Conservation (phyloP, 192 early-diverging fungal species). For the Lunasporangiospora selenospora region DNA sequence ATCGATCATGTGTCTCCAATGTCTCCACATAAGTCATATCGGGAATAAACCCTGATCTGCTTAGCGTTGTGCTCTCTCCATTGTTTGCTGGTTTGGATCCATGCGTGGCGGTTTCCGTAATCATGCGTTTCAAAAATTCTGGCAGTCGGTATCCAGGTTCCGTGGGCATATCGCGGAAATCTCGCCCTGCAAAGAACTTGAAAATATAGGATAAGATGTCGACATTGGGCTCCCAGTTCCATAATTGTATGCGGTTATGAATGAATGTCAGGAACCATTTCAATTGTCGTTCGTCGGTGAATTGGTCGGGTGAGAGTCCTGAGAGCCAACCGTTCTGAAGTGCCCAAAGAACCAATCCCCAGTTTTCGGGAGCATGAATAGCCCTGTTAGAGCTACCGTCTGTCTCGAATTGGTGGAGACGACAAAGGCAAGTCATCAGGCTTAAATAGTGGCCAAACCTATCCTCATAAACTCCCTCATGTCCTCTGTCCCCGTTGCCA, state of each 20-base stretch:
- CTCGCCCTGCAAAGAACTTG: slow-evolving; percentile 2
- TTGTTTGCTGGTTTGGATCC: no score
- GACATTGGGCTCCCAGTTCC: slow-evolving; percentile 17
- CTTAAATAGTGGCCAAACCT: slow-evolving; percentile 3
- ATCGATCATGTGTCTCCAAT: slow-evolving; percentile 15
- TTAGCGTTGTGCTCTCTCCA: no score
- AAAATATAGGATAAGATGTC: slow-evolving; percentile 1
- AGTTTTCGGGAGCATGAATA: slow-evolving; percentile 12
- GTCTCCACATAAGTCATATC: slow-evolving; percentile 4
- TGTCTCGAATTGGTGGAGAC: slow-evolving; percentile 27
- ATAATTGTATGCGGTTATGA: slow-evolving; percentile 11
- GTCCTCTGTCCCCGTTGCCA: no score
- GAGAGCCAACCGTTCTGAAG: slow-evolving; percentile 7
- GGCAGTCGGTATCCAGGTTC: slow-evolving; percentile 36
- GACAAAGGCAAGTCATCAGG: slow-evolving; percentile 9
- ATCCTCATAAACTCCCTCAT: no score
- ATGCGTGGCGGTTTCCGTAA: no score
- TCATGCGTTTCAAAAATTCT: slow-evolving; percentile 34
- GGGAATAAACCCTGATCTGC: not conserved
- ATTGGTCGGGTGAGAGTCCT: no score
- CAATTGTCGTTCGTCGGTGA: slow-evolving; percentile 1
- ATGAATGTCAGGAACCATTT: slow-evolving; percentile 10
- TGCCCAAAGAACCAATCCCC: slow-evolving; percentile 16
- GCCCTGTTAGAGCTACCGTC: slow-evolving; percentile 17
- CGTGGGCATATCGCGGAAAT: slow-evolving; percentile 27